Evolutionary conservation across 176 grass and related monocot genomes (phyloP).

Genomic region (Hsuehochloa calcarea): DNA sequence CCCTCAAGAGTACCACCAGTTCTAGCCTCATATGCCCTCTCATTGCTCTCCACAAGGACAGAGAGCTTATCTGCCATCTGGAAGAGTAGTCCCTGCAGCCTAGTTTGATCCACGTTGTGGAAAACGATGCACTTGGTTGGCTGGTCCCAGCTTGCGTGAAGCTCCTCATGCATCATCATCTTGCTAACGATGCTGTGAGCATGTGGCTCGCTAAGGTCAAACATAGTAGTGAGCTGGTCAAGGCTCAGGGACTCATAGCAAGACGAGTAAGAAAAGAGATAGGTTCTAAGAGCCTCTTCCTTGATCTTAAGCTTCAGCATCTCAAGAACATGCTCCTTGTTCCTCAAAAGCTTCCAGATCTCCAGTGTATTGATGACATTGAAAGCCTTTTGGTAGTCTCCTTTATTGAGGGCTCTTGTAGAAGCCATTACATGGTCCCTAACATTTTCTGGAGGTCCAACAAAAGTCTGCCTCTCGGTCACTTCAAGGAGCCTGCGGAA

Average conservation of each 20-base stretch:
- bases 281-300: slow-evolving; percentile 87
- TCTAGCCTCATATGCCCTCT: slow-evolving; percentile 89
- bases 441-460: slow-evolving; percentile 90
- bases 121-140: slow-evolving; percentile 83
- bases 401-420: slow-evolving; percentile 71
- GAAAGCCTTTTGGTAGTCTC: slow-evolving; percentile 73
- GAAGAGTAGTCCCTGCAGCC: slow-evolving; percentile 85
- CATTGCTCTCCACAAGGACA: slow-evolving; percentile 82
- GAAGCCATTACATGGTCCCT: slow-evolving; percentile 92
- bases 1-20: slow-evolving; percentile 90
- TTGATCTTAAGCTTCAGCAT: slow-evolving; percentile 90
- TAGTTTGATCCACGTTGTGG: slow-evolving; percentile 87
- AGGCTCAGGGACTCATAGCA: slow-evolving; percentile 75
- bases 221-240: slow-evolving; percentile 79
- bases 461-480: slow-evolving; percentile 85
- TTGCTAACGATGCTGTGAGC: slow-evolving; percentile 82
- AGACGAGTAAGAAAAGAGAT: slow-evolving; percentile 76
- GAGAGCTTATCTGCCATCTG: slow-evolving; percentile 91
- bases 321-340: slow-evolving; percentile 71
- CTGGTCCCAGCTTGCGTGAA: slow-evolving; percentile 91
- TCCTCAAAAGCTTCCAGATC: slow-evolving; percentile 87
- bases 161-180: slow-evolving; percentile 95
- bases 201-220: slow-evolving; percentile 68
- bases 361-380: slow-evolving; percentile 66
- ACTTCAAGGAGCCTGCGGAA: slow-evolving; percentile 95